Base-by-base conservation (phyloP, 2,329 filamentous ascomycete genomes). In the Westerdykella sp. region DNA sequence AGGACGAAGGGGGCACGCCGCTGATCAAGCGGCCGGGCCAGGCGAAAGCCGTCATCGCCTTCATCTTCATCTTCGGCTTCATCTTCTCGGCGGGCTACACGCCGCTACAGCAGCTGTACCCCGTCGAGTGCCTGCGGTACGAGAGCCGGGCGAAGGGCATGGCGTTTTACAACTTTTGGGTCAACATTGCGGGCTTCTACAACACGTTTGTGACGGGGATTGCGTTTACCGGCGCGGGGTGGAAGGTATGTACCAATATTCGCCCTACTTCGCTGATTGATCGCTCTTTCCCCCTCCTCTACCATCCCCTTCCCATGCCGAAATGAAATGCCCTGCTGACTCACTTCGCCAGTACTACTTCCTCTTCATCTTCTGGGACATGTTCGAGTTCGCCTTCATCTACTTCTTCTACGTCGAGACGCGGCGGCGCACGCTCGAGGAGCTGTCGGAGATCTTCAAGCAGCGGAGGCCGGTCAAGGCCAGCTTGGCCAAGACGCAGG, bases 121-220 rank as follows among this genome's bases (percentile, higher is more conserved):
- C 70, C 0, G 71, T 74, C n/a, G 72, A 75, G 48, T 72, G 69
- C 50, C 58, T 75, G 13, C 63, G 68, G 5, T 74, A 73, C 44
- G 69, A 72, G 44, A 69, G 61, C 1, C 62, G 73, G 13, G 72
- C 72, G 2, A 75, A 75, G 49, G 72, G 73, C 2, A 73, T 73
- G 65, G 70, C 68, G 6, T 66, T 73, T 49, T 72, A 72, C 48
- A 71, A 72, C 37, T 65, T 73, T 44, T 68, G 67, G 54, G 69
- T 71, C 41, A 73, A 73, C 40, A 57, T 72, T 41, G 69, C 69
- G 5, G 59, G 60, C 15, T 70, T 73, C 44, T 70, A 71, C 49
- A 73, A 73, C 44, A 71, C 69, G 0, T 73, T 72, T 47, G 71
- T 71, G 0, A 70, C 55, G 46, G 69, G 68, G 4, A 68, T 69